Percentiles rank a stretch among this genome's conserved stretches.
Evolutionary conservation across 2,329 filamentous ascomycete genomes (phyloP).

Genomic region (Trichoderma koningiopsis): DNA sequence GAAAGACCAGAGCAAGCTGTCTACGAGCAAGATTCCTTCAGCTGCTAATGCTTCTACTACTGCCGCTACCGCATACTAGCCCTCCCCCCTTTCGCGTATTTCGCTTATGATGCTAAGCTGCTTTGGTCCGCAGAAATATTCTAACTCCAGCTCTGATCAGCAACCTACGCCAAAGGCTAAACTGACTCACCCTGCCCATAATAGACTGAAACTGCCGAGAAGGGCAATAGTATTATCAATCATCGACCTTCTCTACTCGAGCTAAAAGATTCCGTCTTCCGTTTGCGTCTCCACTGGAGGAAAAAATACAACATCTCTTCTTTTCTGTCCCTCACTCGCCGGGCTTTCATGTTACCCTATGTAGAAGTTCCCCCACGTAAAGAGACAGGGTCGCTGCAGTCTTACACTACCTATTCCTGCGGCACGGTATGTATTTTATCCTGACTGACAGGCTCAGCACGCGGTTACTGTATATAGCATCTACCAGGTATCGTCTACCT

Average conservation of each 20-base stretch:
- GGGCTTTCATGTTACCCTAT: background rate
- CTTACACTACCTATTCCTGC: background rate
- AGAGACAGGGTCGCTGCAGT: background rate
- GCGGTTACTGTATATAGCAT: background rate
- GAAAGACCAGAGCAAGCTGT: background rate
- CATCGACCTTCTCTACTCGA: background rate
- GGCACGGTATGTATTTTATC: background rate
- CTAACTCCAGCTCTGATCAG: background rate
- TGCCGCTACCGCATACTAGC: background rate
- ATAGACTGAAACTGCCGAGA: background rate
- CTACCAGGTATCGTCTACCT: background rate
- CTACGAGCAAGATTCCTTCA: background rate
- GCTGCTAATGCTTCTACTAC: background rate
- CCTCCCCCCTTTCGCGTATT: background rate
- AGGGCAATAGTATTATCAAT: conserved; percentile 17
- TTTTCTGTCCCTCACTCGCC: background rate
- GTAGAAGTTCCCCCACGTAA: background rate
- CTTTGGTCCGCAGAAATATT: background rate
- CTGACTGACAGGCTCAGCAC: background rate
- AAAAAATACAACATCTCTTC: background rate
- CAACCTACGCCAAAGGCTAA: background rate
- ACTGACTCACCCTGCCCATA: background rate
- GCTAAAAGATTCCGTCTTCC: background rate
- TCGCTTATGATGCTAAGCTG: background rate
- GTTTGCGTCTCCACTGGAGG: background rate